Evolutionary conservation across 108 stramenopile species (phyloP).

Genomic region (Conticribra weissflogii): DNA sequence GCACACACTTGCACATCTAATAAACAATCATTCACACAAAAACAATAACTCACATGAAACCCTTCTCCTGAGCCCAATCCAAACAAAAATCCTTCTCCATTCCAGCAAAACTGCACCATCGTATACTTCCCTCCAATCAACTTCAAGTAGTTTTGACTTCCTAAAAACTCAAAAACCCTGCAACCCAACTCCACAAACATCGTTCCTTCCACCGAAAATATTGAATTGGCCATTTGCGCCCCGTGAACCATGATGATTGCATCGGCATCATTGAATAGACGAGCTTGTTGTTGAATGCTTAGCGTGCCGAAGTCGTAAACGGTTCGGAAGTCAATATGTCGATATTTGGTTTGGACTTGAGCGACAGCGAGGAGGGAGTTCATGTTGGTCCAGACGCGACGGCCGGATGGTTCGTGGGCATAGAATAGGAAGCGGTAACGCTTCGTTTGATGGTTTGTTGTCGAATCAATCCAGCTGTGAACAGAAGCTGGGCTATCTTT

Average conservation of each 20-base stretch:
- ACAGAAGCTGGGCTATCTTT: not conserved
- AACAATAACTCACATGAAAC: too few relatives aligned
- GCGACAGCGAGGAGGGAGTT: not conserved
- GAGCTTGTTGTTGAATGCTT: conserved; percentile 9
- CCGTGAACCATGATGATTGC: conserved; percentile 16
- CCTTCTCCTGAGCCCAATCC: too few relatives aligned
- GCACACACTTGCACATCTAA: too few relatives aligned
- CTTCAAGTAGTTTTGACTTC: not conserved
- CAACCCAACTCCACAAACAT: conserved; percentile 19
- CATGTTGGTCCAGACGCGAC: conserved; percentile 18
- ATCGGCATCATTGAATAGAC: conserved; percentile 13
- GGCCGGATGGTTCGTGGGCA: conserved; percentile 15
- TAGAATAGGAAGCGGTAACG: too few relatives aligned
- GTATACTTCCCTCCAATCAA: not conserved
- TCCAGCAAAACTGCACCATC: not conserved
- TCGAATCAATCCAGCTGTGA: not conserved
- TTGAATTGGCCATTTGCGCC: conserved; percentile 17
- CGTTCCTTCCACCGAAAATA: conserved; percentile 7
- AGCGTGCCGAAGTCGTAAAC: conserved; percentile 17
- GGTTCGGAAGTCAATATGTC: not conserved
- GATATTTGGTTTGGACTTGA: not conserved
- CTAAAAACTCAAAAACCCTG: not conserved
- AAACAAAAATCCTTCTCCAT: too few relatives aligned
- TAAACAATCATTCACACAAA: too few relatives aligned
- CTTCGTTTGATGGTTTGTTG: not conserved